Percentiles rank a stretch among this genome's conserved stretches.
Conservation (phyloP, 1,139 yeast species). For the Debaryomycetaceae sp. region DNA sequence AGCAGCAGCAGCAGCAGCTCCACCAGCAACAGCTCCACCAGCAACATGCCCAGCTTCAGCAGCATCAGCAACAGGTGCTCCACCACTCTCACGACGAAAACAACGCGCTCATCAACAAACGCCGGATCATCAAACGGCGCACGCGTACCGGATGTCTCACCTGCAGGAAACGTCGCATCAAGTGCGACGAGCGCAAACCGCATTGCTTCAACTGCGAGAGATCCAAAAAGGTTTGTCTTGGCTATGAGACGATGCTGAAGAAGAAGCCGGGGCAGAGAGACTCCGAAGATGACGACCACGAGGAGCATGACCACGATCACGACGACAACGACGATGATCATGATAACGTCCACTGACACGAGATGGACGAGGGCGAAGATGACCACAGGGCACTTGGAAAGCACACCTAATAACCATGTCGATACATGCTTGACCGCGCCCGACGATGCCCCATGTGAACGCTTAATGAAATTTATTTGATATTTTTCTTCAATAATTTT, state of each 20-base stretch:
- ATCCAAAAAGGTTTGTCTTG: slow-evolving; percentile 64
- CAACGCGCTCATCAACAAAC: slow-evolving; percentile 33
- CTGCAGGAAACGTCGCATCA: slow-evolving; percentile 65
- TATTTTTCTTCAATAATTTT: too few species aligned
- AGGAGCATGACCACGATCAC: slow-evolving; percentile 1
- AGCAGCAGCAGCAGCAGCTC: slow-evolving; percentile 6
- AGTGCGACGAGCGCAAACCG: slow-evolving; percentile 75
- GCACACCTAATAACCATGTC: too few species aligned
- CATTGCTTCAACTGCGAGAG: slow-evolving; percentile 71
- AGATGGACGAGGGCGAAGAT: too few species aligned
- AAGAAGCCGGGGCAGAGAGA: slow-evolving; percentile 10
- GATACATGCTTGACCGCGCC: too few species aligned
- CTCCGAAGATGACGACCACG: slow-evolving; percentile 11
- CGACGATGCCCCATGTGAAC: too few species aligned
- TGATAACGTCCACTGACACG: neutral
- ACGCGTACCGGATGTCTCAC: slow-evolving; percentile 77
- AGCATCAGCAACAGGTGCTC: slow-evolving; percentile 8
- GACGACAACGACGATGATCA: neutral
- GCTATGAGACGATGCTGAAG: slow-evolving; percentile 43
- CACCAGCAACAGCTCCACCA: slow-evolving; percentile 10
- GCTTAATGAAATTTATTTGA: too few species aligned
- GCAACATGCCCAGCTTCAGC: slow-evolving; percentile 8
- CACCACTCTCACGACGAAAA: slow-evolving; percentile 21
- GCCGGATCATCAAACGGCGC: slow-evolving; percentile 45
- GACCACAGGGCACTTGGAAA: too few species aligned